Evolutionary conservation across 2,329 filamentous ascomycete genomes (phyloP), one percentile per base, ranked within the genome.

Genomic region (Epichloe scottii): DNA sequence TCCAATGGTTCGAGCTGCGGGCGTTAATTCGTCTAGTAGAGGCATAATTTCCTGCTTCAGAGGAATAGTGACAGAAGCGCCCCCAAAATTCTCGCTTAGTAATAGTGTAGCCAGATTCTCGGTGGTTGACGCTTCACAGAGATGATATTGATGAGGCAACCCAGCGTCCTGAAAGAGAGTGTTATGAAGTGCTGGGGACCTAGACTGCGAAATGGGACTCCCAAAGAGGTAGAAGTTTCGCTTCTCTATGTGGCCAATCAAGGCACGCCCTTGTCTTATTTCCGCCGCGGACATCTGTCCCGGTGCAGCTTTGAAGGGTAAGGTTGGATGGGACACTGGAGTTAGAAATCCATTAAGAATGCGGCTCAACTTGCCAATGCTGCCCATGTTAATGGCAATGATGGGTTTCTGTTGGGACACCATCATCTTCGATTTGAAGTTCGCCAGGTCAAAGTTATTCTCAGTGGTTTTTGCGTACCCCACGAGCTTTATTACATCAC

Each of bases 331-430:
- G 3, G 89, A 89, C 14, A 98, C 93, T 0, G 93, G 93, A 0
- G 93, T 97, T 72, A 98, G 81, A 73, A 97, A 97, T 33, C 79
- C 76, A 67, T 98, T 98, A 53, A 94, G 72, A 43, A 98, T 84
- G 35, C 93, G 84, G 62, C 89, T 95, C 41, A 96, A 77, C 70
- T 95, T 93, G 46, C 93, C 93, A 26, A 79, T 73, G 46, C 81
- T 74, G 33, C 91, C 90, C 91, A 98, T 97, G 68, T 98, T 98
- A 64, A 98, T 85, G 1, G 87, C 89, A 59, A 98, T 96, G 51
- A 98, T 71, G 1, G 90, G 91, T n/a, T 82, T 81, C 49, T 85
- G 76, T 62, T 94, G 85, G 1, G 86, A 78, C 23, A 76, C 72
- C 38, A 80, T 73, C 68, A 90, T 89, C 71, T 79, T 84, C 21